Evolutionary conservation across 192 early-diverging fungal genomes (phyloP), one percentile per base, ranked within the genome.

Genomic region (Endogone sp.): DNA sequence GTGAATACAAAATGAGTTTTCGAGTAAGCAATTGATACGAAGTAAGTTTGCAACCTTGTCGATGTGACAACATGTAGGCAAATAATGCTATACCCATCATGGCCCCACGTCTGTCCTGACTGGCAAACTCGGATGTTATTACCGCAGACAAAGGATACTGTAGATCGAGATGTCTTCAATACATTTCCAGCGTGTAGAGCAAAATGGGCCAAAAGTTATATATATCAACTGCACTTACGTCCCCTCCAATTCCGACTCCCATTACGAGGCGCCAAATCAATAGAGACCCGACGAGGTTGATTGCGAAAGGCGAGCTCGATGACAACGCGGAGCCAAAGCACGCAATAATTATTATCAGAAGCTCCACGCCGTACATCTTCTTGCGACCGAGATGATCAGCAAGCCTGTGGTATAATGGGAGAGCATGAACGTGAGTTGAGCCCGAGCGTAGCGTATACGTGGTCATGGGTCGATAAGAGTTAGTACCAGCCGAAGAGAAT

Each of bases 91-190:
- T 49, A 49, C 37, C 65, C 61, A 95, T 89, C 83, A 97, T 85
- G 65, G 85, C 88, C 61, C 95, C 95, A 29, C 95, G 86, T 77
- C 88, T 85, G 9, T 84, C 67, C 11, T 84, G 82, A 22, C 84
- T 88, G 49, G 95, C 89, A 69, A 94, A 95, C 80, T 96, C 95
- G 54, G 93, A 91, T n/a, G 92, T 91, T 60, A 96, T 96, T 62
- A 90, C 89, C 8, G 92, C 92, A 0, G 92, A 92, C 65, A 94
- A 79, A n/a, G 93, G 92, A 73, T 93, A 94, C 26, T 4, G 60
- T 62, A 56, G 37, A 49, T 11, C 16, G 16, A 49, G n/a, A n/a
- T n/a, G n/a, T n/a, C n/a, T n/a, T n/a, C n/a, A 49, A 49, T 49
- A 49, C 37, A 49, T 49, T 11, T 49, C 37, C 9, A 49, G 37